These are phyloP conservation scores for Dorcoceras hygrometricum DNA, from an alignment of 257 asterid genomes.

Conservation along the genomic window DNA sequence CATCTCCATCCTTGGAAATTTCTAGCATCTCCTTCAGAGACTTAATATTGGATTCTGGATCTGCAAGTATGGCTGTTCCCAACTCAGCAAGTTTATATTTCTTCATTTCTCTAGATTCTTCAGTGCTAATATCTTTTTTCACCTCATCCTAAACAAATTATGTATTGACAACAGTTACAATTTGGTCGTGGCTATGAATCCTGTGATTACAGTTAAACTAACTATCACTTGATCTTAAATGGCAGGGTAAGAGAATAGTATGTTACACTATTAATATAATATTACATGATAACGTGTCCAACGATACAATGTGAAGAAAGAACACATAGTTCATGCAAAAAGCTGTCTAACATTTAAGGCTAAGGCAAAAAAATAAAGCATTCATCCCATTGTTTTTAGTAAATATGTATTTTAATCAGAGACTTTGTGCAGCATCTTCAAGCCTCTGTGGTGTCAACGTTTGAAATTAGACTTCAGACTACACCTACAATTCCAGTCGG, in stretches of 20 bases:
- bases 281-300: not conserved
- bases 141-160: constrained; percentile 66
- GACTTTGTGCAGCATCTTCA: constrained; percentile 11
- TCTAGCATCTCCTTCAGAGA: constrained; percentile 83
- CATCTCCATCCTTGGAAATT: constrained; percentile 63
- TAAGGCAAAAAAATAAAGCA: constrained; percentile 4
- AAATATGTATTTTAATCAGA: constrained; percentile 4
- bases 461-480: not conserved
- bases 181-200: not conserved
- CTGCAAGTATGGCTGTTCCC: constrained; percentile 79
- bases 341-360: constrained; percentile 2
- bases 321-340: not conserved
- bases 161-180: not conserved
- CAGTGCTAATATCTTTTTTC: constrained; percentile 67
- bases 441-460: not conserved
- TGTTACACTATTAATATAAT: no score
- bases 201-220: not conserved
- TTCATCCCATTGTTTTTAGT: not conserved
- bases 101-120: constrained; percentile 71
- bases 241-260: no score
- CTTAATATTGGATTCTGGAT: constrained; percentile 87
- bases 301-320: not conserved
- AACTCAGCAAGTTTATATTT: constrained; percentile 82
- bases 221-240: not conserved
- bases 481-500: not conserved